These are phyloP conservation scores for Castanospermum australe DNA, from an alignment of 306 rosid genomes.

Conservation along the genomic window DNA sequence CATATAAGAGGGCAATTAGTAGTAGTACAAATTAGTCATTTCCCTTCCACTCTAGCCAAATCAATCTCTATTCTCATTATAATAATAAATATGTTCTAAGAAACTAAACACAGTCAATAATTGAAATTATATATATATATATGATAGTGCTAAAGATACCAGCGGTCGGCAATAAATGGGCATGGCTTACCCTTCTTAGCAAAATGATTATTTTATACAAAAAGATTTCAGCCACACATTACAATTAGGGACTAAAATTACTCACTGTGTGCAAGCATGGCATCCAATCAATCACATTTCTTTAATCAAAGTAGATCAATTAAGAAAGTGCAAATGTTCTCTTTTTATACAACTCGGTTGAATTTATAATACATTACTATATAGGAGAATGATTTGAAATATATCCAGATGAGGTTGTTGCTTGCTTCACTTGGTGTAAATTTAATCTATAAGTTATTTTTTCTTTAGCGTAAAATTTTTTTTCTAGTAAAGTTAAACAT, in stretches of 20 bases:
- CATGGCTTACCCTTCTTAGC: conserved; percentile 2
- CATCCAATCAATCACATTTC: not conserved
- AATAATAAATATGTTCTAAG: not conserved
- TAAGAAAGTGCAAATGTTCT: not conserved
- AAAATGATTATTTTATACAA: not conserved
- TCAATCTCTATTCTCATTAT: too few species aligned
- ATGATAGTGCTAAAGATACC: too few species aligned
- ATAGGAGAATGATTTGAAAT: not conserved
- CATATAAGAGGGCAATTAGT: too few species aligned
- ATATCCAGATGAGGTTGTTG: not conserved
- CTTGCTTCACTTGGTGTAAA: not conserved
- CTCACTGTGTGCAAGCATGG: not conserved
- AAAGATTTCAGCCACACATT: not conserved
- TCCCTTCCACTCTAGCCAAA: too few species aligned
- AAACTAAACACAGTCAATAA: not conserved
- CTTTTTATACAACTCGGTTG: too few species aligned
- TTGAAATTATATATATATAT: too few species aligned
- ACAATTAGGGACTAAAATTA: not conserved
- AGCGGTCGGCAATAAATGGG: not conserved
- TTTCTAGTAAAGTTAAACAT: not conserved
- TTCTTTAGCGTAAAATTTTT: not conserved
- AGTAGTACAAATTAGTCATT: too few species aligned
- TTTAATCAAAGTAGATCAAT: not conserved
- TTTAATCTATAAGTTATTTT: not conserved
- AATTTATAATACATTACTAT: too few species aligned